Base-by-base conservation (phyloP, 345 rosid genomes). In the Euphorbia pulcherrima region DNA sequence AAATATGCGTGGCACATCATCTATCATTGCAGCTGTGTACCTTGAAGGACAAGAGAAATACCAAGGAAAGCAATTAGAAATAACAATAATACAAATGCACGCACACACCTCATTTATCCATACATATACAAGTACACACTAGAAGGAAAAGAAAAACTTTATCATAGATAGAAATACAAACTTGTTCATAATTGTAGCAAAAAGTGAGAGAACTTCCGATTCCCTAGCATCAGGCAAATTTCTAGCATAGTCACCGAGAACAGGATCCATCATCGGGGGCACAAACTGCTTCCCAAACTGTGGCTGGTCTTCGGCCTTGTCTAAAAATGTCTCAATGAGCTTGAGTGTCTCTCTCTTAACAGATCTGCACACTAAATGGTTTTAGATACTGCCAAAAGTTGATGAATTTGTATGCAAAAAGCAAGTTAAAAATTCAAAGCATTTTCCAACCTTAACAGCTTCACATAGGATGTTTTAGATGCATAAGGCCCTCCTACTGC, bases 171-270 rank as follows among this genome's bases (percentile, higher is more conserved):
- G 9, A 46, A 13, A 2, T 23, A 13, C 6, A 40, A 86, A 95
- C 99, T 95, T 95, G 83, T 95, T 90, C 81, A 95, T 95, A 74
- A 95, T 95, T 50, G 97, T 95, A 4, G 99, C 96, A 79, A 92
- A 95, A 64, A 95, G 95, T 54, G 99, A 95, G 23, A 95, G 72
- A 68, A 92, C 99, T 85, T 95, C 99, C 2, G 99, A 92, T 80
- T 95, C 99, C 77, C 99, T 92, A 57, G 99, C 99, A 73, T 95
- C 99, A 68, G 99, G 96, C 71, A 95, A 83, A 84, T 95, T 95
- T 82, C 99, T 86, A 2, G 97, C 93, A 77, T 95, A 95, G 67
- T 95, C 99, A 64, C 93, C 94, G 27, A 95, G 99, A 70, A 95
- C 92, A 1, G 96, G 94, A 80, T 88, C 97, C 99, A 92, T 88